Base-by-base conservation (phyloP, 305 asterid genomes). In the Lippia alba region DNA sequence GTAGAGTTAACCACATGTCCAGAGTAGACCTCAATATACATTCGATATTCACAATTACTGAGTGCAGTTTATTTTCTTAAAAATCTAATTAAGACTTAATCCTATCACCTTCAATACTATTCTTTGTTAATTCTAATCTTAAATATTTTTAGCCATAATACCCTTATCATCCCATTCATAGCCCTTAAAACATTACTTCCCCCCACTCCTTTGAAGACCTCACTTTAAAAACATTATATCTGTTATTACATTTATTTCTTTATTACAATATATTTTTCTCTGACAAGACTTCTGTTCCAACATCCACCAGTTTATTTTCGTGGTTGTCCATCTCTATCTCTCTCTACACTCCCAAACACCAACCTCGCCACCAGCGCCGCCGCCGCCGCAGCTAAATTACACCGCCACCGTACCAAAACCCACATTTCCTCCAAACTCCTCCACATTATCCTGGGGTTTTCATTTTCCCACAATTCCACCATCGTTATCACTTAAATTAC, bases 271-370 rank as follows among this genome's bases (percentile, higher is more conserved):
- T 30, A 39, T n/a, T 20, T 33, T 19, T 40, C 59, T 14, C 59
- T 14, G 34, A 36, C 8, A 36, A 8, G 3, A 20, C 39, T 10
- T 17, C 53, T 41, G 41, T 36, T 67, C 16, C 20, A 20, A 59
- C 16, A 48, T 16, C 20, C 15, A 5, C 40, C n/a, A 7, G 11
- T 64, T 40, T 48, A 67, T 72, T 79, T 57, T 66, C 50, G 76
- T 74, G 75, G 80, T 36, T 66, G 62, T 48, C 76, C 78, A 68
- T 59, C 76, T 68, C 55, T 46, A 10, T 20, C 18, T 50, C 54
- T 40, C 63, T 61, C 75, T 44, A 67, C 30, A 24, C 30, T 54
- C 45, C 68, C 66, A 50, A 73, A 32, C 19, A 12, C 70, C 70
- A 51, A 56, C 19, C 70, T 49, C 16, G 36, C 49, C 74, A 59